Conservation (phyloP, 805 yeast genomes). For the Myxozyma neotropica region DNA sequence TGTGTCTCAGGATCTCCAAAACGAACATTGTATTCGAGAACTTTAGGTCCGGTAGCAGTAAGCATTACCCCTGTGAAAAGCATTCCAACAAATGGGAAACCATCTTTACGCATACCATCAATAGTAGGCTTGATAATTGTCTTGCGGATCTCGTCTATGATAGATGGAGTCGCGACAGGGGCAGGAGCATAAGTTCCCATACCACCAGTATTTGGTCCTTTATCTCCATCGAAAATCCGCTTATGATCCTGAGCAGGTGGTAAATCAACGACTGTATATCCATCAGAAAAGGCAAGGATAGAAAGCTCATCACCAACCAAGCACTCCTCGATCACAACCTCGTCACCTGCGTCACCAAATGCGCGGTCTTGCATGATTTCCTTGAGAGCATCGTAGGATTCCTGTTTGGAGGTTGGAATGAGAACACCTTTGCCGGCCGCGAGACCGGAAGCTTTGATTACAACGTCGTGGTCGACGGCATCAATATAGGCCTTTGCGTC, state of each 20-base stretch:
- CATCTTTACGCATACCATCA: constrained; percentile 94
- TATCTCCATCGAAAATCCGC: constrained; percentile 89
- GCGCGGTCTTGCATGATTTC: constrained; percentile 87
- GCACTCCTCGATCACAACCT: constrained; percentile 92
- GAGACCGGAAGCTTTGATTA: constrained; percentile 94
- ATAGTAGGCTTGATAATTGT: constrained; percentile 87
- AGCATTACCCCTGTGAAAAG: constrained; percentile 94
- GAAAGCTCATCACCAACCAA: constrained; percentile 97
- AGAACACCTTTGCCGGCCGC: constrained; percentile 99
- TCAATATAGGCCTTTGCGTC: constrained; percentile 73
- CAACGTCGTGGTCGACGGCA: constrained; percentile 70
- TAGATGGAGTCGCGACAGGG: constrained; percentile 81
- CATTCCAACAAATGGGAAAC: constrained; percentile 93
- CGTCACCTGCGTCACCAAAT: constrained; percentile 93
- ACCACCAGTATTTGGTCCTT: constrained; percentile 97
- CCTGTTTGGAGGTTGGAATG: constrained; percentile 81
- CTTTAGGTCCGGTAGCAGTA: constrained; percentile 86
- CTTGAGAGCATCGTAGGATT: constrained; percentile 80
- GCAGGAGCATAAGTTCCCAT: constrained; percentile 99
- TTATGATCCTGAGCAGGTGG: constrained; percentile 99
- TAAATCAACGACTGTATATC: constrained; percentile 83
- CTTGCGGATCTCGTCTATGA: constrained; percentile 69
- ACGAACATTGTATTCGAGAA: constrained; percentile 94
- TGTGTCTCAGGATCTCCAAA: constrained; percentile 99
- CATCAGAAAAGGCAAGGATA: constrained; percentile 88